Base-by-base conservation (phyloP, 257 asterid species). In the Anisodus acutangulus region DNA sequence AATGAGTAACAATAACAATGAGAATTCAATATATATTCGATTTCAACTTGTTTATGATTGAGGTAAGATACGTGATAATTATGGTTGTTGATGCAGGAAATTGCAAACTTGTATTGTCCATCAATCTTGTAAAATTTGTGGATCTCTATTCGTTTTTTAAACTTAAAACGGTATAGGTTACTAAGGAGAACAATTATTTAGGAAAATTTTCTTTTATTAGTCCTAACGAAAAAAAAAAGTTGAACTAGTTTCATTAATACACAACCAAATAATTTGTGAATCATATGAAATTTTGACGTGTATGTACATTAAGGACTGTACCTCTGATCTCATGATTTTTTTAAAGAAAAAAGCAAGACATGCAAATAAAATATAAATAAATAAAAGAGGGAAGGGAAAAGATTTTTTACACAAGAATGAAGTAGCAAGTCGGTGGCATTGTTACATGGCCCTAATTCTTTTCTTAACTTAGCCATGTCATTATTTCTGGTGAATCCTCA, bases 391-490 rank as follows among this genome's bases (percentile, higher is more conserved):
- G 13, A 26, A 39, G 12, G 51, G 9, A 51, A 51, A 31, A 0
- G 37, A 76, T 45, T 26, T 51, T 49, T 22, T 76, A 76, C 63
- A 9, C 22, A 51, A 76, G 81, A 51, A 26, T 12, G 26, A 62
- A 76, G 45, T 22, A 12, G 81, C 81, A 76, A 51, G 81, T 76
- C 35, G 62, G 63, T 76, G 81, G 12, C 6, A 51, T 76, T 76
- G 53, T 51, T 76, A 76, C 45, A 76, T 22, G 63, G 43, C 19
- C 45, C 22, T 22, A 11, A 49, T 51, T 74, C 39, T 22, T 49
- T 12, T 47, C 81, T 74, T 49, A 49, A 74, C 45, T 76, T 49
- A 51, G 59, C 45, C 47, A 51, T 19, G 12, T 76, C 60, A 76
- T 17, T 76, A 76, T 76, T 51, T 76, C n/a, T 76, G 12, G 45